These are phyloP conservation scores for Calonectria fujianensis DNA, from an alignment of 2,329 filamentous ascomycete species.

Conservation along the genomic window DNA sequence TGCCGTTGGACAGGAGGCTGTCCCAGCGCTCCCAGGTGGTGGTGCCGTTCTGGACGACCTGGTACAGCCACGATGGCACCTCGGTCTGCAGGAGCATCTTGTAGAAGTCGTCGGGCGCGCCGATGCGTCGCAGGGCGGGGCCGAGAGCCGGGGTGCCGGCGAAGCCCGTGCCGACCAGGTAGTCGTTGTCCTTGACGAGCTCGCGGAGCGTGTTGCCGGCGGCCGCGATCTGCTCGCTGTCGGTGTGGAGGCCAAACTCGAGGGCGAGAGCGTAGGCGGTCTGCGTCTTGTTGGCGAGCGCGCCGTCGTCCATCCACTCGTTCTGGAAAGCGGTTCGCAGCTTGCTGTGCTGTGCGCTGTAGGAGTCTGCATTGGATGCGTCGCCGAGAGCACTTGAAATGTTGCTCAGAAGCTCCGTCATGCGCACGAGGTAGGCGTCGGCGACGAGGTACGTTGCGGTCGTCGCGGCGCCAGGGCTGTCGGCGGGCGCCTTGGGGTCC, in stretches of 20 bases:
- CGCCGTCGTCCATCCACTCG: slow-evolving; percentile 57
- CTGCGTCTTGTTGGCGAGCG: slow-evolving; percentile 62
- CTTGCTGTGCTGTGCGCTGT: slow-evolving; percentile 45
- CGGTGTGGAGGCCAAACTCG: slow-evolving; percentile 60
- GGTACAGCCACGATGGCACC: slow-evolving; percentile 69
- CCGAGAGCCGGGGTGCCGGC: slow-evolving; percentile 26
- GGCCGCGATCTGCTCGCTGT: slow-evolving; percentile 38
- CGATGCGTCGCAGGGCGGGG: slow-evolving; percentile 43
- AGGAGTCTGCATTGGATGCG: slow-evolving; percentile 48
- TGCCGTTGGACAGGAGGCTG: slow-evolving; percentile 65
- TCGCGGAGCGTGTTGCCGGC: slow-evolving; percentile 56
- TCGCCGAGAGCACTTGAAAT: slow-evolving; percentile 59
- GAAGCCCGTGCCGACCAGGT: slow-evolving; percentile 65
- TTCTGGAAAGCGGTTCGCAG: slow-evolving; percentile 56
- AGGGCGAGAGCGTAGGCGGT: slow-evolving; percentile 63
- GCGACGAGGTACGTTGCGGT: slow-evolving; percentile 64
- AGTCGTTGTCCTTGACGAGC: slow-evolving; percentile 57
- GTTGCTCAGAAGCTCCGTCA: slow-evolving; percentile 60
- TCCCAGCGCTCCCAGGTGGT: slow-evolving; percentile 73
- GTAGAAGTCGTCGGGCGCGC: slow-evolving; percentile 62
- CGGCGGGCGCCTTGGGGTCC: slow-evolving; percentile 64
- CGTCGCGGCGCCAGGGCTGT: slow-evolving; percentile 60
- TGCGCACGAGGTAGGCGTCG: slow-evolving; percentile 67
- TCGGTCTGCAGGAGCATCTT: slow-evolving; percentile 68
- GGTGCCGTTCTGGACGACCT: slow-evolving; percentile 66